Percentiles rank a stretch among this genome's conserved stretches.
phyloP scores from a whole-genome alignment of 257 asterid genomes.

The Nicotiana paniculata region DNA sequence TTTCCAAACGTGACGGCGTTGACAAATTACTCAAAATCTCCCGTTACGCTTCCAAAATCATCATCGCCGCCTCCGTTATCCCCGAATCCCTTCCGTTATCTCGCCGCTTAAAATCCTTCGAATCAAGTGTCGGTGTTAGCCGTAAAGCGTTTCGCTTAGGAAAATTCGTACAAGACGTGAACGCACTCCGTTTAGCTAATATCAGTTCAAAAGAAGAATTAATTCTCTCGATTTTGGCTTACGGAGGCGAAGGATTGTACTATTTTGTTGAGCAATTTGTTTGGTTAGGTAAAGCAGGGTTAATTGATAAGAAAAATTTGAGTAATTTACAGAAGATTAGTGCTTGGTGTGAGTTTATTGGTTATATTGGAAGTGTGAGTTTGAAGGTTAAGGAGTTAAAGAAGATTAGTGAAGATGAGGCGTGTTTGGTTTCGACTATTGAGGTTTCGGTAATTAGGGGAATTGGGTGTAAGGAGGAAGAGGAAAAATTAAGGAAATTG shows the following conservation, averaged over 20 bases:
- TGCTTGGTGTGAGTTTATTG: constrained; percentile 81
- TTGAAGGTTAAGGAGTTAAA: constrained; percentile 60
- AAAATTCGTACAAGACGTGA: constrained; percentile 84
- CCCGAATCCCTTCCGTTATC: constrained; percentile 18
- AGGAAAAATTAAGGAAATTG: constrained; percentile 51
- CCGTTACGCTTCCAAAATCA: constrained; percentile 79
- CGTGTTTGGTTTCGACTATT: constrained; percentile 38
- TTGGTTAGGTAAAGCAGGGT: constrained; percentile 73
- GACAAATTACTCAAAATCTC: constrained; percentile 83
- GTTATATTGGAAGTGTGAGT: constrained; percentile 77
- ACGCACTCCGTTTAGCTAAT: constrained; percentile 45
- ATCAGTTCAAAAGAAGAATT: constrained; percentile 19
- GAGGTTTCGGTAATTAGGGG: constrained; percentile 45
- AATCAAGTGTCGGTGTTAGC: constrained; percentile 77
- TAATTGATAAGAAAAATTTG: constrained; percentile 53
- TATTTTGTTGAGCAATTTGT: constrained; percentile 82
- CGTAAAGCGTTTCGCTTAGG: constrained; percentile 93
- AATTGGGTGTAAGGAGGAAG: constrained; percentile 35
- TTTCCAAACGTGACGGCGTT: constrained; percentile 86
- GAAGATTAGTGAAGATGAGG: constrained; percentile 43
- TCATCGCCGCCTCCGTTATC: constrained; percentile 54
- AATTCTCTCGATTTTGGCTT: constrained; percentile 35
- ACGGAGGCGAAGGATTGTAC: constrained; percentile 85
- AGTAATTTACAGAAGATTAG: constrained; percentile 48
- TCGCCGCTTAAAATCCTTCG: constrained; percentile 69